Percentiles rank a stretch among this genome's conserved stretches.
Conservation (phyloP, 2,329 filamentous ascomycete species). For the Helotiales sp. region DNA sequence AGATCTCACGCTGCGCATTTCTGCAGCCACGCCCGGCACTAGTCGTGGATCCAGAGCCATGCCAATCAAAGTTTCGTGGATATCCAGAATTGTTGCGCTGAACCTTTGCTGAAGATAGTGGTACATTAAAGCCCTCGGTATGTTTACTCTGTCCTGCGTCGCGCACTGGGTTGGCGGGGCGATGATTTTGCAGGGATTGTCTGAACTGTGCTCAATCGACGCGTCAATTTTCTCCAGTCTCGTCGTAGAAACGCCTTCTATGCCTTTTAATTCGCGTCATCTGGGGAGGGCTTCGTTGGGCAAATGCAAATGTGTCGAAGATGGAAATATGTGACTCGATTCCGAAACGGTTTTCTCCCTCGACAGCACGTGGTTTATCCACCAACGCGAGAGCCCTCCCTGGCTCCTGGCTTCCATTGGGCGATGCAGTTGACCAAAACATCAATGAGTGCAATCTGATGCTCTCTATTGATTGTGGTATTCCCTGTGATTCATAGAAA, state of each 20-base stretch:
- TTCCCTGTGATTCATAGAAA: too few species aligned
- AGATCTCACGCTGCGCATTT: constrained; percentile 56
- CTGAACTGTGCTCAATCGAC: background rate
- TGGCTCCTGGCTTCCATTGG: background rate
- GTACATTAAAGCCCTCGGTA: constrained; percentile 36
- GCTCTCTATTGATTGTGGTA: too few species aligned
- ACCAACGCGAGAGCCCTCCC: background rate
- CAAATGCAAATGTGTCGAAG: background rate
- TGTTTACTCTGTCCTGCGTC: constrained; percentile 19
- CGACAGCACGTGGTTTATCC: background rate
- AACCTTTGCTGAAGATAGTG: constrained; percentile 37
- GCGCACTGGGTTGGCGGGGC: constrained; percentile 24
- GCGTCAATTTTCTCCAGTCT: background rate
- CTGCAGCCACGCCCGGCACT: constrained; percentile 50
- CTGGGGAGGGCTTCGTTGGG: background rate
- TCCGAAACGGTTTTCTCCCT: background rate
- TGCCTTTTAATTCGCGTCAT: background rate
- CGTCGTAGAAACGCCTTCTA: too few species aligned
- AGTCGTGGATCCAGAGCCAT: constrained; percentile 51
- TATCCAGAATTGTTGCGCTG: constrained; percentile 33
- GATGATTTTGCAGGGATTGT: constrained; percentile 20
- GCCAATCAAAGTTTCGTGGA: constrained; percentile 44
- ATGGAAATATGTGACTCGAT: background rate
- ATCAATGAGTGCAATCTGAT: background rate
- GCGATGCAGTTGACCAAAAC: background rate